Conservation (phyloP, 1,284 basidiomycete genomes). For the Boletellus deceptivus region DNA sequence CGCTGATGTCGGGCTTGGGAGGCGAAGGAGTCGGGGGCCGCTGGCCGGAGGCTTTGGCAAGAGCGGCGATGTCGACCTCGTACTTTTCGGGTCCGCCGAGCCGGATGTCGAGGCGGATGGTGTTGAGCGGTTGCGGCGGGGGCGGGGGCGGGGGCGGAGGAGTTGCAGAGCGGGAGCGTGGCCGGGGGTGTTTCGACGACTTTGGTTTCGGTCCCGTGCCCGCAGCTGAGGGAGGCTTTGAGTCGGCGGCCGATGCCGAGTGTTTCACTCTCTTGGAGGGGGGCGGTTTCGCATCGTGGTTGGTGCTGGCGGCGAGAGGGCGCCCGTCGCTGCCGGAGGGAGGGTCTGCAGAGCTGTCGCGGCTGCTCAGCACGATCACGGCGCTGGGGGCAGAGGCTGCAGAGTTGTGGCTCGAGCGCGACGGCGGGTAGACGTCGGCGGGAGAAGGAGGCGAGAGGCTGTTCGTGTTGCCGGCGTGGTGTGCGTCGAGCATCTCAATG, state of each 20-base stretch:
- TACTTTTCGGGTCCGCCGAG: conserved; percentile 73
- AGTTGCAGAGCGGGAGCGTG: conserved; percentile 57
- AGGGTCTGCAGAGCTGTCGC: conserved; percentile 29
- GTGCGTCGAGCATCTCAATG: conserved; percentile 28
- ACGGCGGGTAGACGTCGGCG: conserved; percentile 4
- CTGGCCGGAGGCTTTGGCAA: conserved; percentile 65
- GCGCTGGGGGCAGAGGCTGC: conserved; percentile 18
- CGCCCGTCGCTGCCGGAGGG: conserved; percentile 14
- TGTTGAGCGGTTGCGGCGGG: conserved; percentile 54
- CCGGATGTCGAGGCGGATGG: conserved; percentile 64
- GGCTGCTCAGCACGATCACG: conserved; percentile 29
- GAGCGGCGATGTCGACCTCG: conserved; percentile 60
- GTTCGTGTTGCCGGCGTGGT: background rate
- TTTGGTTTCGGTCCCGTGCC: conserved; percentile 34
- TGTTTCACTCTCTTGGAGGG: conserved; percentile 30
- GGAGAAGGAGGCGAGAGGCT: conserved; percentile 2
- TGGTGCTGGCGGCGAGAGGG: conserved; percentile 12
- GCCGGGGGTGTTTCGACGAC: conserved; percentile 39
- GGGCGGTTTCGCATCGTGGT: conserved; percentile 29
- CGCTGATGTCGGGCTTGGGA: conserved; percentile 46
- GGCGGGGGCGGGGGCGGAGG: conserved; percentile 48
- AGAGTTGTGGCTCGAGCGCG: conserved; percentile 18
- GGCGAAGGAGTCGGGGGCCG: conserved; percentile 54
- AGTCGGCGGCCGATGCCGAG: conserved; percentile 23
- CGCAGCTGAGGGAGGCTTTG: conserved; percentile 32